Conservation (phyloP, 2,329 filamentous ascomycete genomes). For the Akanthomyces muscarius region DNA sequence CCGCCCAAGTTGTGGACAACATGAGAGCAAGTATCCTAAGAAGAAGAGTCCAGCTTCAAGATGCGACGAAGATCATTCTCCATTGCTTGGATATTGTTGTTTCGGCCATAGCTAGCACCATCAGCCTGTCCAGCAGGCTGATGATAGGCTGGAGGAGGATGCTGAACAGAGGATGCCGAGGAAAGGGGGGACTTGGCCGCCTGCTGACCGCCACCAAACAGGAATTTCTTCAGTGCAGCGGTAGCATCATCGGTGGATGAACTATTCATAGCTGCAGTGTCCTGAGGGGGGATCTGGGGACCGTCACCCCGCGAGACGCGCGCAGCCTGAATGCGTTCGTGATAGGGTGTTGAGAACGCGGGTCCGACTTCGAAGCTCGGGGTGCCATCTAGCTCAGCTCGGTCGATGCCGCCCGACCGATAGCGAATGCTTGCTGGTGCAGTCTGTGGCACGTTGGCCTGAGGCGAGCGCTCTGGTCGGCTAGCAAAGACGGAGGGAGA, state of each 20-base stretch:
- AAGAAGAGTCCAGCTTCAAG: conserved; percentile 38
- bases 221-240: conserved; percentile 44
- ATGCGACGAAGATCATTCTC: conserved; percentile 52
- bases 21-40: background rate
- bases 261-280: conserved; percentile 37
- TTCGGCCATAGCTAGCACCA: conserved; percentile 17
- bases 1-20: background rate
- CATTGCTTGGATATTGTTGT: conserved; percentile 43
- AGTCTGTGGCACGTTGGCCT: conserved; percentile 31
- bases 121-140: conserved; percentile 10
- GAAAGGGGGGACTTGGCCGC: conserved; percentile 4
- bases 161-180: conserved; percentile 2
- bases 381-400: conserved; percentile 59
- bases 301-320: conserved; percentile 32
- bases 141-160: background rate
- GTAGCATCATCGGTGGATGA: conserved; percentile 16
- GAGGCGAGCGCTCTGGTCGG: background rate
- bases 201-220: conserved; percentile 40
- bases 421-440: conserved; percentile 35
- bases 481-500: background rate
- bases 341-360: conserved; percentile 64
- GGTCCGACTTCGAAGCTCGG: conserved; percentile 55
- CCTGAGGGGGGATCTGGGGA: conserved; percentile 22
- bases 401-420: conserved; percentile 25
- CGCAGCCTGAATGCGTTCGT: conserved; percentile 57